A percentile compares a stretch with the other conserved stretches of the same genome.
Evolutionary conservation across 768 basidiomycete species (phyloP).

Genomic region (Amanita inopinata): DNA sequence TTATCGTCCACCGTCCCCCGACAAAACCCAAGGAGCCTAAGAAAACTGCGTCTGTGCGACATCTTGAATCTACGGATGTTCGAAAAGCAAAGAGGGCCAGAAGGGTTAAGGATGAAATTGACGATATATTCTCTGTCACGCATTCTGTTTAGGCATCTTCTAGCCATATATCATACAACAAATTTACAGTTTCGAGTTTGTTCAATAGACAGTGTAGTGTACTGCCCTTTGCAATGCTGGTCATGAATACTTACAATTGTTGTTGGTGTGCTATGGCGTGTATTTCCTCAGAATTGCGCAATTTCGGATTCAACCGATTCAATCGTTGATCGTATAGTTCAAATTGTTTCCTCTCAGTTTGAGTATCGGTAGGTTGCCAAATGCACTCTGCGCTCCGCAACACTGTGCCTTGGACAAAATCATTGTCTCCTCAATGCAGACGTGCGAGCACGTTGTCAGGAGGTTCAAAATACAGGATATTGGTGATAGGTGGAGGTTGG

Average conservation of each 20-base stretch:
- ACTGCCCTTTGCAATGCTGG: too few species aligned
- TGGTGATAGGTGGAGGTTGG: slow-evolving; percentile 84
- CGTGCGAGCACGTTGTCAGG: slow-evolving; percentile 28
- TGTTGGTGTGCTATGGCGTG: too few species aligned
- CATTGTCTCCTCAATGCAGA: slow-evolving; percentile 13
- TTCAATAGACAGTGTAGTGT: too few species aligned
- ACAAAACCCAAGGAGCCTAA: too few species aligned
- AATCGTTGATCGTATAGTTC: background rate
- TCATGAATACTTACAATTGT: too few species aligned
- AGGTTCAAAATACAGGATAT: slow-evolving; percentile 63
- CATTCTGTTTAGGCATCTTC: background rate
- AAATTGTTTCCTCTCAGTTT: background rate
- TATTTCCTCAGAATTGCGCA: slow-evolving; percentile 8
- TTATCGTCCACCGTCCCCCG: background rate
- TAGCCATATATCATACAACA: too few species aligned
- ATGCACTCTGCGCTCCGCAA: slow-evolving; percentile 2
- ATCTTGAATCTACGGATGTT: background rate
- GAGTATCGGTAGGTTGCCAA: background rate
- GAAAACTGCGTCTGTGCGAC: background rate
- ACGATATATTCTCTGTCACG: slow-evolving; percentile 34
- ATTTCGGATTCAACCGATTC: background rate
- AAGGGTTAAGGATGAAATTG: slow-evolving; percentile 47
- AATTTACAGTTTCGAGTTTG: too few species aligned
- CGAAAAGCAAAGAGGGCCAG: slow-evolving; percentile 29
- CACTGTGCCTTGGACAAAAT: slow-evolving; percentile 10